Evolutionary conservation across 148 eudicot genomes (phyloP), one percentile per base, ranked within the genome.

Genomic region (Nepenthes gracilis): DNA sequence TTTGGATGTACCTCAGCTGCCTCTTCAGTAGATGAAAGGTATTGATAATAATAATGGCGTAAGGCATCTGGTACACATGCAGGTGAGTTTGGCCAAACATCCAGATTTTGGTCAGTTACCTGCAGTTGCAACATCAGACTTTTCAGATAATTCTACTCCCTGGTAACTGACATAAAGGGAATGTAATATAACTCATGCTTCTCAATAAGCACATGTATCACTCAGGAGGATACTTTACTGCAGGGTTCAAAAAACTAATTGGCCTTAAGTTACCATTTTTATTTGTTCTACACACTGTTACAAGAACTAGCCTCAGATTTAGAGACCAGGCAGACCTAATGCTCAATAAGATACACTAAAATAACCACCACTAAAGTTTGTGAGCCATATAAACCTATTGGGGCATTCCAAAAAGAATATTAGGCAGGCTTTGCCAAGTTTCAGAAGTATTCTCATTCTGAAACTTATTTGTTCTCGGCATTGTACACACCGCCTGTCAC

Each of bases 81-180:
- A 58, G 92, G 78, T 50, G 99, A 86, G 63, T 80, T 89, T 50
- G 83, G 83, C 89, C 92, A 86, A 70, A 77, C 80, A 69, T 94
- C 99, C 72, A 94, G 79, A 70, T 94, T 80, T 75, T 89, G 99
- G 70, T 89, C 95, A 32, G 92, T 81, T 61, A 94, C 99, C 99
- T 94, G 82, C 50, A 57, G 68, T 66, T 63, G 52, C 40, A 68
- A 57, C 37, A 64, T 57, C 38, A 53, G 43, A n/a, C 49, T 23
- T 1, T 49, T 36, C 11, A 36, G 11, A 49, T 11, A 5, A 11
- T 10, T 45, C 6, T 45, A 45, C 48, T 49, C 2, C 6, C 12
- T 5, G 8, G 45, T 3, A 8, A 40, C 45, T 3, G 45, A 40
- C 23, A 55, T n/a, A 10, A 36, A 5, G 12, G 10, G 12, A 49